A percentile compares a stretch with the other conserved stretches of the same genome.
Conservation (phyloP, 495 filamentous ascomycete species). For the Neurospora hispaniola region DNA sequence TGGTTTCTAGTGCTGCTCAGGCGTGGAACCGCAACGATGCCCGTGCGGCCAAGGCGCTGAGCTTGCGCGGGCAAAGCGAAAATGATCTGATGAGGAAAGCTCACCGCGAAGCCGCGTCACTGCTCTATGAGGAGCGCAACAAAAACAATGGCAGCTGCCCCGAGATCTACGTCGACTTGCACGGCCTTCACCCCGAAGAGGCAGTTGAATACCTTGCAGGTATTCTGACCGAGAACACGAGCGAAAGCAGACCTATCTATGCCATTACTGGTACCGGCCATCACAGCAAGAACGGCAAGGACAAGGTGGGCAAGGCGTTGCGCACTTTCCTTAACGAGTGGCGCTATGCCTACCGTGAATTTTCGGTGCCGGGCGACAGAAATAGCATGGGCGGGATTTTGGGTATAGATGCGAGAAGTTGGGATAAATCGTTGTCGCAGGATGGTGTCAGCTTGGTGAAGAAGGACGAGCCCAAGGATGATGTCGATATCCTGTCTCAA, state of each 20-base stretch:
- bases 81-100: conserved; percentile 96
- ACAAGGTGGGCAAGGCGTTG: conserved; percentile 94
- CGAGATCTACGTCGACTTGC: conserved; percentile 90
- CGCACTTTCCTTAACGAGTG: conserved; percentile 87
- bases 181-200: conserved; percentile 95
- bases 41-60: conserved; percentile 88
- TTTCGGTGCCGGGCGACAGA: conserved; percentile 84
- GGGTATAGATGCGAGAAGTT: conserved; percentile 84
- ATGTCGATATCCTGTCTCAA: conserved; percentile 48
- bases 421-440: conserved; percentile 57
- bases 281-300: conserved; percentile 96
- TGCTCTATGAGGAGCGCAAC: conserved; percentile 92
- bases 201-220: conserved; percentile 88
- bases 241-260: conserved; percentile 68
- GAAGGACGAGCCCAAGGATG: conserved; percentile 44
- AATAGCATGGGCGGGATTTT: conserved; percentile 88
- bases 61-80: conserved; percentile 86
- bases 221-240: conserved; percentile 70
- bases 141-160: conserved; percentile 47
- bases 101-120: conserved; percentile 84
- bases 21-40: conserved; percentile 99
- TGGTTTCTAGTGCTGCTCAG: conserved; percentile 67
- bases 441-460: conserved; percentile 31
- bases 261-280: conserved; percentile 96
- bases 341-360: conserved; percentile 93